Evolutionary conservation across 164 flowering plant genomes (phyloP), one percentile per base, ranked within the genome.

Genomic region (Vitis amurensis): DNA sequence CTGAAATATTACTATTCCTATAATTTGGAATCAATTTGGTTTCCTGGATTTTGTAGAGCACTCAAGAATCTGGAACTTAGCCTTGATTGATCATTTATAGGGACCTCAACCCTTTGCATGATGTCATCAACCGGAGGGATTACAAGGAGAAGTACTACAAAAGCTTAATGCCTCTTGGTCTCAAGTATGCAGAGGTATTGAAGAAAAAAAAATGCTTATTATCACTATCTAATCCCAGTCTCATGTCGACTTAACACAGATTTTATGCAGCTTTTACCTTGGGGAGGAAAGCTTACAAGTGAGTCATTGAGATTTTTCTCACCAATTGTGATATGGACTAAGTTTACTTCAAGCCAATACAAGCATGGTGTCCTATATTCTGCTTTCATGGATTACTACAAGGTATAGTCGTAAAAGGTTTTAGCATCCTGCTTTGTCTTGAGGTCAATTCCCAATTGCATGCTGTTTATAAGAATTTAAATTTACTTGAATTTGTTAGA

Each of bases 201-300:
- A 37, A 37, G 44, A 37, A 37, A 37, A 37, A 31, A 37, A 37
- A 37, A 52, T 61, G 14, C 16, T 51, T 50, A 17, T 9, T 15
- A 48, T 52, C 57, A 14, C 19, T 64, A n/a, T 64, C 77, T 71
- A 23, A 67, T 71, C 58, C 65, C 64, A 19, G 61, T 72, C 61
- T 47, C 50, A 66, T 72, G 72, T 30, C 79, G 80, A 74, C 77
- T 76, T 81, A 80, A 85, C 79, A 79, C 80, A 77, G 80, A 83
- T 73, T 81, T 81, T 74, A 50, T 91, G 93, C 96, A 95, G 99
- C 87, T 87, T 80, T 88, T 95, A 70, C 99, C 99, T 8, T 95
- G 99, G 99, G 99, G 99, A 77, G 97, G 95, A 78, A 90, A 87
- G 83, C 72, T 95, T 61, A 93, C 99, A 11, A 77, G 91, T 44